Evolutionary conservation across 345 rosid species (phyloP), one percentile per base, ranked within the genome.

Genomic region (Anastatica hierochuntica): DNA sequence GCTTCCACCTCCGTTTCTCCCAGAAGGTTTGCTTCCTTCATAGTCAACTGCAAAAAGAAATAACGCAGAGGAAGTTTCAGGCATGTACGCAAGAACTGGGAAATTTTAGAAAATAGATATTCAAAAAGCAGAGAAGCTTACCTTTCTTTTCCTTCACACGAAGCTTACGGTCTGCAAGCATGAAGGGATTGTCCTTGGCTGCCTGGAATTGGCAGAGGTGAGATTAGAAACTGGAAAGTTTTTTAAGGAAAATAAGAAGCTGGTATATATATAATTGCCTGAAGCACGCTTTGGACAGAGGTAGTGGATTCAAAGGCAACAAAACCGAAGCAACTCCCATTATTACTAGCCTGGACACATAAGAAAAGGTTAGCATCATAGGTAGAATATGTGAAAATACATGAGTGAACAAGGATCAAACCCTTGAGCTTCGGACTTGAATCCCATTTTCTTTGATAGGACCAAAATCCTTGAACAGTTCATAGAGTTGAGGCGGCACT

Each of bases 341-440:
- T n/a, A n/a, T n/a, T n/a, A n/a, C 12, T 26, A 31, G n/a, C 11
- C 43, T 66, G 71, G 33, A 53, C 44, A 38, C 59, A 38, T 26
- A 11, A 51, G 2, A 37, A 10, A n/a, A 57, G 17, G 26, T 35
- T 27, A 31, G 23, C 11, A 31, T 35, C 12, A 27, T 21, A n/a
- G 37, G 14, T 29, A 18, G 20, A n/a, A 16, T 10, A 24, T n/a
- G n/a, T 13, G 11, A 33, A 31, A 58, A 37, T 44, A 49, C 13
- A 38, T 2, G 26, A 56, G 23, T 8, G 41, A 38, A 17, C 33
- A 21, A 44, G 43, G 9, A 53, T 10, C 70, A 64, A 47, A 86
- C 97, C 95, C 74, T 80, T 62, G 71, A 47, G 71, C 82, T 79
- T 77, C 96, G 75, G 51, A 90, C 85, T 87, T 87, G 98, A 66